These are phyloP conservation scores for Botrytis sinoallii DNA, from an alignment of 2,329 filamentous ascomycete species.

Conservation along the genomic window DNA sequence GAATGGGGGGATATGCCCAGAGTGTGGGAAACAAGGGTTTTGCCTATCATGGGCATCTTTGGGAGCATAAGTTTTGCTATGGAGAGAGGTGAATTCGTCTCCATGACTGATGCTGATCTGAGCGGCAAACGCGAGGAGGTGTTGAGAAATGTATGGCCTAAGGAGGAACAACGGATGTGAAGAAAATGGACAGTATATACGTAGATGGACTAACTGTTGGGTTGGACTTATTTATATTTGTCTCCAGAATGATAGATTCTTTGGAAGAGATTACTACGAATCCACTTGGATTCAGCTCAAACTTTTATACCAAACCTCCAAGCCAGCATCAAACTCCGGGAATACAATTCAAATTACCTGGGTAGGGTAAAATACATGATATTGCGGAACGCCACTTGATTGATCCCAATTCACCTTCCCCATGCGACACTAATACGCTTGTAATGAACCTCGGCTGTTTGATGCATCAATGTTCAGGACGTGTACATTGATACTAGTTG, in stretches of 20 bases:
- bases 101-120: constrained; percentile 21
- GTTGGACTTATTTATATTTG: background rate
- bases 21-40: constrained; percentile 59
- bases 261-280: background rate
- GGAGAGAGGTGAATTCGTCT: constrained; percentile 37
- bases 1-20: constrained; percentile 67
- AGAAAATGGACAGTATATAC: background rate
- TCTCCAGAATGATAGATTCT: background rate
- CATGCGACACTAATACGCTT: background rate
- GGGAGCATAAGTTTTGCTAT: constrained; percentile 42
- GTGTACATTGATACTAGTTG: background rate
- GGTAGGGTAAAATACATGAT: background rate
- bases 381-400: background rate
- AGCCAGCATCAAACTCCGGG: background rate
- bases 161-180: background rate
- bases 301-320: background rate
- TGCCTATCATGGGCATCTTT: constrained; percentile 58
- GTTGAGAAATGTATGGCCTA: background rate
- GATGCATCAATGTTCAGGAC: background rate
- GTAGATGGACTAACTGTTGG: background rate
- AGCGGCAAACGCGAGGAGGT: constrained; percentile 35
- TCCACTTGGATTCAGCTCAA: background rate
- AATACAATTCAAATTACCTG: background rate
- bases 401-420: background rate
- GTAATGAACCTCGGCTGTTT: background rate